phyloP scores from a whole-genome alignment of 1,284 basidiomycete genomes.

The Ceratobasidium sp. region DNA sequence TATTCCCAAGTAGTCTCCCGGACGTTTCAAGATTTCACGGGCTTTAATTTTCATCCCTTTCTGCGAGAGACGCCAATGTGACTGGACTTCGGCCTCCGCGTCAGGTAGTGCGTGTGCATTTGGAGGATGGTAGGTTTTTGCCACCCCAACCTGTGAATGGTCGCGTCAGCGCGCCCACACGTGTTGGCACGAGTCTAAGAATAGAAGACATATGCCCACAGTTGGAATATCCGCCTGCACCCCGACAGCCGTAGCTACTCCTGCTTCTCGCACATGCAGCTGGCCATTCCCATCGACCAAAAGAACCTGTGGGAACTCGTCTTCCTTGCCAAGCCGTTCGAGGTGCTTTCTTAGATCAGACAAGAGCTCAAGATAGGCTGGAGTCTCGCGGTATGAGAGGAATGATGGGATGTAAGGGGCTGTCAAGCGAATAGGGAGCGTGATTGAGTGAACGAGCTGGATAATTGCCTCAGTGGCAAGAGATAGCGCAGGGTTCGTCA shows the following conservation, averaged over 20 bases:
- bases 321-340: slow-evolving; percentile 34
- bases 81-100: slow-evolving; percentile 7
- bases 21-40: slow-evolving; percentile 46
- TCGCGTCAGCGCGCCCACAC: background rate
- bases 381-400: slow-evolving; percentile 53
- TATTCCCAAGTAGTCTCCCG: slow-evolving; percentile 52
- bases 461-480: slow-evolving; percentile 10
- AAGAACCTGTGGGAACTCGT: slow-evolving; percentile 51
- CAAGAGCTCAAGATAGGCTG: slow-evolving; percentile 50
- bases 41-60: slow-evolving; percentile 51
- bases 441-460: slow-evolving; percentile 49
- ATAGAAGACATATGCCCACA: slow-evolving; percentile 47
- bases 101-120: slow-evolving; percentile 22
- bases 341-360: slow-evolving; percentile 43
- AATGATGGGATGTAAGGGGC: slow-evolving; percentile 54
- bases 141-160: slow-evolving; percentile 45
- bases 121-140: slow-evolving; percentile 52
- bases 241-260: slow-evolving; percentile 52
- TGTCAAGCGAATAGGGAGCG: slow-evolving; percentile 48
- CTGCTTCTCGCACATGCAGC: slow-evolving; percentile 52
- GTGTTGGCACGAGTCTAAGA: background rate
- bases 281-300: slow-evolving; percentile 54
- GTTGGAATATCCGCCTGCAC: slow-evolving; percentile 51
- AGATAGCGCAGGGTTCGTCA: background rate
- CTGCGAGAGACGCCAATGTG: slow-evolving; percentile 50